Evolutionary conservation across 1,139 yeast genomes (phyloP).

Genomic region (Protomyces gravidus): DNA sequence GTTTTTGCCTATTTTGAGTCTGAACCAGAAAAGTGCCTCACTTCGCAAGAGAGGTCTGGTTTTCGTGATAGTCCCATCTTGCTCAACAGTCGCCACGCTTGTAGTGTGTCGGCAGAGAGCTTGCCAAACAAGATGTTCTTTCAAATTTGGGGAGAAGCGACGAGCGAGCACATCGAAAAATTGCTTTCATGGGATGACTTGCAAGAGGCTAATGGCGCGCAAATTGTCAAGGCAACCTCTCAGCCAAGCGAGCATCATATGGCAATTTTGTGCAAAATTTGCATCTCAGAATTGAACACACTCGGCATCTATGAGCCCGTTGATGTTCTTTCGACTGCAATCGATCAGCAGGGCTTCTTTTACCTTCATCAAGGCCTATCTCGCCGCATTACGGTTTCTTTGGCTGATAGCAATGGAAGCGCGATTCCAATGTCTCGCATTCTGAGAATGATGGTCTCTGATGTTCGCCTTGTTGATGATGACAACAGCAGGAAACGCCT

Average conservation of each 20-base stretch:
- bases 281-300: conserved; percentile 37
- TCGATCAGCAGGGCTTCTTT: conserved; percentile 31
- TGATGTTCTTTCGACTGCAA: conserved; percentile 32
- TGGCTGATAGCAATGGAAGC: conserved; percentile 33
- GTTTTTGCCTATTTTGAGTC: conserved; percentile 9
- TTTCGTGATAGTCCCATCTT: background rate
- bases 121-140: conserved; percentile 24
- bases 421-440: conserved; percentile 28
- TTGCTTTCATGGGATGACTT: conserved; percentile 40
- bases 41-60: background rate
- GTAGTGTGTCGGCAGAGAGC: conserved; percentile 4
- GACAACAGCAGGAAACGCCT: background rate
- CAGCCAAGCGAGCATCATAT: conserved; percentile 26
- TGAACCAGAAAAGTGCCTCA: conserved; percentile 14
- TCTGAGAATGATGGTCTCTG: background rate
- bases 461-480: background rate
- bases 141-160: conserved; percentile 35
- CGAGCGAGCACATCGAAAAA: conserved; percentile 35
- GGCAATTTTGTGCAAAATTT: conserved; percentile 20
- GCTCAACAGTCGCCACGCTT: conserved; percentile 18
- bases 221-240: background rate
- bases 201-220: conserved; percentile 36
- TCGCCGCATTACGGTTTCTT: conserved; percentile 36
- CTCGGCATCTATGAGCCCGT: conserved; percentile 36
- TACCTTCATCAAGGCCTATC: conserved; percentile 39